Percentiles rank a stretch among this genome's conserved stretches.
Evolutionary conservation across 768 basidiomycete species (phyloP).

Genomic region (Trametes coccinea): DNA sequence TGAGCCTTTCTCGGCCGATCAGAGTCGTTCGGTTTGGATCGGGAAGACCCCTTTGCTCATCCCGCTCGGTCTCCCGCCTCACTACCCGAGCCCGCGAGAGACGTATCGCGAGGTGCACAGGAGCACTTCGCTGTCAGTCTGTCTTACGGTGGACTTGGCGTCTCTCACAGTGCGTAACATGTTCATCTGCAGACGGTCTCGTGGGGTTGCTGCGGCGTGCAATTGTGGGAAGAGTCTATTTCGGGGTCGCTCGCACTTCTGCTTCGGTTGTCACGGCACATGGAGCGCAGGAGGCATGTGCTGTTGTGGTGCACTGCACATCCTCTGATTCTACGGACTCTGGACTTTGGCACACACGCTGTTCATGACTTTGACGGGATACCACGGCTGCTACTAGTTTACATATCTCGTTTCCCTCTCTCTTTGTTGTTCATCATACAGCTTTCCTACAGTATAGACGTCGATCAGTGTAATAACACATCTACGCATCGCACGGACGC

Average conservation of each 20-base stretch:
- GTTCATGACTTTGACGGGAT: conserved; percentile 8
- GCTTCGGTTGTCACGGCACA: not conserved
- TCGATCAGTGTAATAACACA: conserved; percentile 13
- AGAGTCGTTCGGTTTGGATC: too few relatives aligned
- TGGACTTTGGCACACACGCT: not conserved
- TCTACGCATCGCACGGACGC: not conserved
- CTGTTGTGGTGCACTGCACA: too few relatives aligned
- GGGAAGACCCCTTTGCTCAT: too few relatives aligned
- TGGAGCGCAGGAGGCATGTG: too few relatives aligned
- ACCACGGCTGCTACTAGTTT: not conserved
- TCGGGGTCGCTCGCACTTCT: not conserved
- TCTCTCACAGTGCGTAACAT: too few relatives aligned
- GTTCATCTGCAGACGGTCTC: not conserved
- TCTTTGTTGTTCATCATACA: conserved; percentile 3
- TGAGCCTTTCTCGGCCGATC: not conserved
- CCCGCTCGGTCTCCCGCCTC: too few relatives aligned
- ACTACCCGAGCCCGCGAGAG: not conserved
- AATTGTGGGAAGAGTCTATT: not conserved
- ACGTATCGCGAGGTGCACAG: too few relatives aligned
- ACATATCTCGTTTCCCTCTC: not conserved
- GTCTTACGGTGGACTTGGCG: not conserved
- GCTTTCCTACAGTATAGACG: conserved; percentile 9
- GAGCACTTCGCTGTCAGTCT: not conserved
- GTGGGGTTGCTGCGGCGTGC: conserved; percentile 4
- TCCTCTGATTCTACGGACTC: not conserved